phyloP scores from a whole-genome alignment of 768 basidiomycete species.

The Cyclocybe aegerita region DNA sequence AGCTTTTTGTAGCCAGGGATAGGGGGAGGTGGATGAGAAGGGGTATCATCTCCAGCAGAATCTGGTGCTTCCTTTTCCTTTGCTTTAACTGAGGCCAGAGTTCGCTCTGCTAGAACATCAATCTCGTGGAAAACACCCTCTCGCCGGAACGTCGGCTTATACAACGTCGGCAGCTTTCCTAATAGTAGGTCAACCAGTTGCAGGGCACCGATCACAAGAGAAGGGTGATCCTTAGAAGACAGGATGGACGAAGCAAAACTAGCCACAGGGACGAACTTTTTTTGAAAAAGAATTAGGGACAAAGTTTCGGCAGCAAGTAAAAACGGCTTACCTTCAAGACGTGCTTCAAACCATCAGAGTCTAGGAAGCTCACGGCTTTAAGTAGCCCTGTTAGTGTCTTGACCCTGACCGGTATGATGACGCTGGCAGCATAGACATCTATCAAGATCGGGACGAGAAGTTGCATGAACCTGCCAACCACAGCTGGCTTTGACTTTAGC shows the following conservation, averaged over 20 bases:
- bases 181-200: constrained; percentile 93
- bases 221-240: constrained; percentile 88
- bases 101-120: constrained; percentile 67
- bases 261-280: constrained; percentile 88
- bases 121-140: no score
- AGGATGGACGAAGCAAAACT: constrained; percentile 94
- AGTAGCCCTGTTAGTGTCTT: constrained; percentile 87
- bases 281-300: constrained; percentile 10
- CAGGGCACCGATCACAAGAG: constrained; percentile 82
- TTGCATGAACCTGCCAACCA: constrained; percentile 83
- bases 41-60: constrained; percentile 27
- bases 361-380: constrained; percentile 90
- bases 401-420: constrained; percentile 80
- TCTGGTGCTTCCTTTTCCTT: constrained; percentile 54
- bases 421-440: constrained; percentile 99
- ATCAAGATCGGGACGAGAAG: constrained; percentile 91
- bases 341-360: constrained; percentile 68
- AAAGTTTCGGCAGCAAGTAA: constrained; percentile 1
- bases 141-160: no score
- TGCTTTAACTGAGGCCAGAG: constrained; percentile 49
- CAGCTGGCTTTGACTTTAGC: constrained; percentile 68
- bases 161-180: constrained; percentile 78
- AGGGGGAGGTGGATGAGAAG: constrained; percentile 36
- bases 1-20: constrained; percentile 70
- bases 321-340: constrained; percentile 68